These are phyloP conservation scores for Angophora floribunda DNA, from an alignment of 345 rosid genomes.

Conservation along the genomic window DNA sequence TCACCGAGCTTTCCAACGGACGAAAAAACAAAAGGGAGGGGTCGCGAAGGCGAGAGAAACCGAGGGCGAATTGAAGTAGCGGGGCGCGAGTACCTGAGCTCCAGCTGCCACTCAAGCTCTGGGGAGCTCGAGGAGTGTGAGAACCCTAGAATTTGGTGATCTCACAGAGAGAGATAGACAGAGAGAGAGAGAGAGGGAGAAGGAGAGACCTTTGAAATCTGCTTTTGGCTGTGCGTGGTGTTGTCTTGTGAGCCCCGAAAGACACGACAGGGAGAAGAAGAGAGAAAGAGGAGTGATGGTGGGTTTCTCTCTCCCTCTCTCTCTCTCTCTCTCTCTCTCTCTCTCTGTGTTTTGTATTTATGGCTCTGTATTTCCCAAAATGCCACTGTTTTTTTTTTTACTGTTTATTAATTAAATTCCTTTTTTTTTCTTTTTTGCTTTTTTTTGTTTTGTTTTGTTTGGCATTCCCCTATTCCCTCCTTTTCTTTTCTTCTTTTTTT, in stretches of 20 bases:
- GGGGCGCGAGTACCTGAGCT: not conserved
- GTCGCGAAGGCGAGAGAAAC: not conserved
- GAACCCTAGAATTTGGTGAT: not conserved
- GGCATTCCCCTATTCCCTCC: not conserved
- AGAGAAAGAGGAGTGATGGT: not conserved
- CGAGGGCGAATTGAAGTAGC: not conserved
- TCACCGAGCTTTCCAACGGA: not conserved
- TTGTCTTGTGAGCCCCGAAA: not conserved
- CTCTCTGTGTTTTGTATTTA: not conserved
- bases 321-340: not conserved
- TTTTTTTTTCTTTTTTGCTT: not conserved
- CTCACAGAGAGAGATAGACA: not conserved
- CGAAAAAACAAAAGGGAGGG: not conserved
- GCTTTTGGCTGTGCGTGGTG: not conserved
- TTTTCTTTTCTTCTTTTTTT: not conserved
- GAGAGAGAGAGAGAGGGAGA: not conserved
- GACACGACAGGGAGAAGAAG: not conserved
- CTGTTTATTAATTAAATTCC: not conserved
- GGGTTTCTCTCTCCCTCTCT: not conserved
- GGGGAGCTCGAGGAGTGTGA: not conserved
- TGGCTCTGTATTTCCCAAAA: not conserved
- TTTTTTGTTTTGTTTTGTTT: not conserved
- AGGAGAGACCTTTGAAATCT: not conserved
- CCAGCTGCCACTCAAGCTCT: not conserved
- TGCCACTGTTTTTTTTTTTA: not conserved